Conservation (phyloP, 495 filamentous ascomycete genomes). For the Echria macrotheca region DNA sequence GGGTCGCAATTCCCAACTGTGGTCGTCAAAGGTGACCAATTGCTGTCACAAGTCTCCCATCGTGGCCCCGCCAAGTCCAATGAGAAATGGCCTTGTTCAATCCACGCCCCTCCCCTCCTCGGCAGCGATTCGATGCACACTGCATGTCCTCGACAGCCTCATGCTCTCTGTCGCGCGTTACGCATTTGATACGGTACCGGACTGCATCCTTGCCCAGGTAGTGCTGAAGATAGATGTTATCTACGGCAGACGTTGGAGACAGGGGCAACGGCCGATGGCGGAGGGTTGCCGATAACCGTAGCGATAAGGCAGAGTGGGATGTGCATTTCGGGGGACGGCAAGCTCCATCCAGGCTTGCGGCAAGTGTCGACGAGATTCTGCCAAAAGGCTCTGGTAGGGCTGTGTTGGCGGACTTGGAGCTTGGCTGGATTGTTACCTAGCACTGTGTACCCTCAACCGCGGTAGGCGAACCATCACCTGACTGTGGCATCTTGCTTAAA, state of each 20-base stretch:
- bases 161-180: too few relatives aligned
- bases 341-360: too few relatives aligned
- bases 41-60: background rate
- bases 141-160: too few relatives aligned
- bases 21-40: constrained; percentile 4
- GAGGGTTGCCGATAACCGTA: constrained; percentile 1
- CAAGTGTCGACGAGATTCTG: background rate
- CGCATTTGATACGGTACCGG: background rate
- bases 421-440: too few relatives aligned
- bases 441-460: too few relatives aligned
- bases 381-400: too few relatives aligned
- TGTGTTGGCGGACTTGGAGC: too few relatives aligned
- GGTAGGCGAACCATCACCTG: too few relatives aligned
- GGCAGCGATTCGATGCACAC: background rate
- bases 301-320: constrained; percentile 9
- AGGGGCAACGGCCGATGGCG: constrained; percentile 7
- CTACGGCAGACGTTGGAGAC: background rate
- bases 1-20: background rate
- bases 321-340: background rate
- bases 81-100: background rate
- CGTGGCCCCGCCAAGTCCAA: constrained; percentile 5
- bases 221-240: background rate
- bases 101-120: background rate
- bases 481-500: too few relatives aligned
- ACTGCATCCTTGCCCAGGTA: background rate